Evolutionary conservation across 1,139 yeast genomes (phyloP), one percentile per base, ranked within the genome.

Genomic region (Spathaspora sp.): DNA sequence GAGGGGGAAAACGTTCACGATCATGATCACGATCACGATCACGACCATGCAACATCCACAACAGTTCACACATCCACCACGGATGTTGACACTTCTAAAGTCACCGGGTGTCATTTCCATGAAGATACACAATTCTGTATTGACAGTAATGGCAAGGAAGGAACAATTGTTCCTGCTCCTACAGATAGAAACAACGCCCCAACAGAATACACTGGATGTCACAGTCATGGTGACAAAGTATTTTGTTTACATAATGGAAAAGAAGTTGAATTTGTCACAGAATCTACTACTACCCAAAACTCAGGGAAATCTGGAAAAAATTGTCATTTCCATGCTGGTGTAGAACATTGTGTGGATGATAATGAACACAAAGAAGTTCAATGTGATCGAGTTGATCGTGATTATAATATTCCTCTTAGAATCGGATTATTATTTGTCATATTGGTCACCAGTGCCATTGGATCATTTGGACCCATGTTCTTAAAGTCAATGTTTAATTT

Each of bases 251-350:
- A 52, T 45, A 43, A 47, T 2, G 57, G 54, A 10, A 51, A 56
- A 7, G 69, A 65, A 45, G 63, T 63, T 2, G 58, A 60, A 43
- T 67, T 65, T 43, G 42, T 51, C 41, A 46, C 51, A 18, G 44
- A 38, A 2, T 18, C 42, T 9, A 49, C 41, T 24, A 34, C 23
- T n/a, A 27, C 9, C 11, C 16, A 20, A 8, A 39, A 24, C 25
- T 37, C 47, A 17, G 38, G 47, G 6, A 41, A 45, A 3, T 43
- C 42, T 23, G 63, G 57, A 18, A 49, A 50, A 50, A 58, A 60
- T 40, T 68, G 74, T 48, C 74, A 68, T 48, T 68, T 65, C 56
- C 74, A 68, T 51, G 74, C 72, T 31, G 74, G 74, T 10, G 73
- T 68, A 6, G 74, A 68, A 47, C 74, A 68, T 53, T 68, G 74